These are phyloP conservation scores for Neurospora intermedia DNA, from an alignment of 495 filamentous ascomycete species.

Conservation along the genomic window DNA sequence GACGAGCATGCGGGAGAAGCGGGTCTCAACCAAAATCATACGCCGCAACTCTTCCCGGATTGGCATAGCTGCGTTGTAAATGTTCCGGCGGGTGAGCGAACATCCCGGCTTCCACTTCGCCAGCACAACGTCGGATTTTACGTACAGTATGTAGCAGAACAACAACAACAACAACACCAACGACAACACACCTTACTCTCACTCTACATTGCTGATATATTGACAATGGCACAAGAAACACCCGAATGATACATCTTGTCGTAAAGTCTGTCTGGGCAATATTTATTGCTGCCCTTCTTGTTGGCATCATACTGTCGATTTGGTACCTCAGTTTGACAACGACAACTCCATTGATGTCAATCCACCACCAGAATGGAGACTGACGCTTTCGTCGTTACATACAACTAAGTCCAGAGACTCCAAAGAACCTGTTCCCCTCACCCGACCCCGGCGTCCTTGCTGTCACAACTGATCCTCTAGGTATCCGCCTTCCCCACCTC, in stretches of 20 bases:
- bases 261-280: not conserved
- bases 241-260: not conserved
- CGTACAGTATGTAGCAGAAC: not conserved
- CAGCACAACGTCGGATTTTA: not conserved
- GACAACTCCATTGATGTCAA: not conserved
- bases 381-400: not conserved
- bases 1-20: slow-evolving; percentile 20
- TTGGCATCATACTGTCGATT: not conserved
- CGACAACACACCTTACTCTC: not conserved
- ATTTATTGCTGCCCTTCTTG: not conserved
- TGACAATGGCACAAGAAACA: not conserved
- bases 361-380: too few relatives aligned
- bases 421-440: not conserved
- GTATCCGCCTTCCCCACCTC: not conserved
- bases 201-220: not conserved
- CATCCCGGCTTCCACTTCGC: not conserved
- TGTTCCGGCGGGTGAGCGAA: not conserved
- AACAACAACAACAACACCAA: not conserved
- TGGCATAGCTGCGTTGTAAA: not conserved
- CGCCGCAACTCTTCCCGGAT: slow-evolving; percentile 1
- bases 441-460: not conserved
- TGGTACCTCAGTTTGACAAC: not conserved
- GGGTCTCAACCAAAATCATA: slow-evolving; percentile 14
- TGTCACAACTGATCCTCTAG: too few relatives aligned
- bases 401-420: not conserved